Evolutionary conservation across 179 eudicot genomes (phyloP).

Genomic region (Beta corolliflora): DNA sequence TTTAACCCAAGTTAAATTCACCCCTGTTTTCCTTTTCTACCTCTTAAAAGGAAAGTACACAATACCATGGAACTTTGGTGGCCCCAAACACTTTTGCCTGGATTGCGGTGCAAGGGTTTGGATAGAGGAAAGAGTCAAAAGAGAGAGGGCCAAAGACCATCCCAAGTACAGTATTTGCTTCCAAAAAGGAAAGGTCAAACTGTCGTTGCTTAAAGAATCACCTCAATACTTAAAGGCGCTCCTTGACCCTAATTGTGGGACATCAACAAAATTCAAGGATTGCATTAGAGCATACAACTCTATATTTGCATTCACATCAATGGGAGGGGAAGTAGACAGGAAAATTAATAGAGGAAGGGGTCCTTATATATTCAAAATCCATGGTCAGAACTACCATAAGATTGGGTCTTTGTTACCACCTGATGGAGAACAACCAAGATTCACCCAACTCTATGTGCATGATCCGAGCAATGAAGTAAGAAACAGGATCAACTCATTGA

Average conservation of each 20-base stretch:
- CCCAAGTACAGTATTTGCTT: not conserved
- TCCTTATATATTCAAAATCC: not conserved
- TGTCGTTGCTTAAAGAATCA: not conserved
- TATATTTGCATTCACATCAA: conserved; percentile 8
- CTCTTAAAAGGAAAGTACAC: not conserved
- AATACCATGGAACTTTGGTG: not conserved
- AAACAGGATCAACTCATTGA: not conserved
- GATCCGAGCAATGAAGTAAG: too few relatives aligned
- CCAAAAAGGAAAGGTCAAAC: conserved; percentile 4
- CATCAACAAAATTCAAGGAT: not conserved
- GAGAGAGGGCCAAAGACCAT: too few relatives aligned
- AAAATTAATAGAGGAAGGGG: not conserved
- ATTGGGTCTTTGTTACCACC: conserved; percentile 23
- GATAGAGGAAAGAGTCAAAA: not conserved
- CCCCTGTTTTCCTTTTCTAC: not conserved
- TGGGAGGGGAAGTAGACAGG: not conserved
- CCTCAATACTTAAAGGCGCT: not conserved
- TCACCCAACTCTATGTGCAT: not conserved
- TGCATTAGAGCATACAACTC: conserved; percentile 2
- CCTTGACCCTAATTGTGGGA: not conserved
- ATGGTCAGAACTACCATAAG: conserved; percentile 16
- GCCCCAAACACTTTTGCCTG: not conserved
- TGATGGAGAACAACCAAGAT: not conserved
- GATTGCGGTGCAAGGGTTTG: conserved; percentile 1
- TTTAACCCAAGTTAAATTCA: not conserved